Evolutionary conservation across 192 early-diverging fungal genomes (phyloP).

Genomic region (Chytriomyces confervae): DNA sequence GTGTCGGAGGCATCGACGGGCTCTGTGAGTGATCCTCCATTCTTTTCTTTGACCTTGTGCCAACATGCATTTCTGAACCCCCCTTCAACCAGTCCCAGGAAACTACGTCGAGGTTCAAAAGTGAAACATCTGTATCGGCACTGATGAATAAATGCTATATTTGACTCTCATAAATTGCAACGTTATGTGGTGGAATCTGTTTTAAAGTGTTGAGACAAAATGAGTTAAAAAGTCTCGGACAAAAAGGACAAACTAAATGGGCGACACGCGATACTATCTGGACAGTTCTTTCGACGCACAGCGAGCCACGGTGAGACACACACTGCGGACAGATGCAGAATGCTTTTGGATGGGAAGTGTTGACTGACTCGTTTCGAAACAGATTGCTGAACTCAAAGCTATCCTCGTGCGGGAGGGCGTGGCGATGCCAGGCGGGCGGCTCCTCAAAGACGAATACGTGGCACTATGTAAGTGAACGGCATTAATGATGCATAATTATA

Average conservation of each 20-base stretch:
- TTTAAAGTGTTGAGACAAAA: no score
- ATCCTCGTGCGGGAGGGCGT: conserved; percentile 26
- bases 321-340: neutral
- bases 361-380: neutral
- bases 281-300: conserved; percentile 7
- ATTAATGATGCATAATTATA: no score
- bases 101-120: conserved; percentile 34
- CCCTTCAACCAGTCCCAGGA: conserved; percentile 24
- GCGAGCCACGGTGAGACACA: conserved; percentile 15
- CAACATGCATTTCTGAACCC: neutral
- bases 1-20: conserved; percentile 38
- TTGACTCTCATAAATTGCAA: no score
- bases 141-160: no score
- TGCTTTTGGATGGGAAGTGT: neutral
- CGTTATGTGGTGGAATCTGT: no score
- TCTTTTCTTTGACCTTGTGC: neutral
- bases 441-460: conserved; percentile 35
- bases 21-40: conserved; percentile 38
- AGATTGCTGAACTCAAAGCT: conserved; percentile 35
- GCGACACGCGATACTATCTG: conserved; percentile 15
- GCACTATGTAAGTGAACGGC: conserved; percentile 16
- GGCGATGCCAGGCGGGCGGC: conserved; percentile 17
- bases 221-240: no score
- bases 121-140: neutral
- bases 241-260: no score